Base-by-base conservation (phyloP, 345 rosid species). In the Rhodamnia argentea region DNA sequence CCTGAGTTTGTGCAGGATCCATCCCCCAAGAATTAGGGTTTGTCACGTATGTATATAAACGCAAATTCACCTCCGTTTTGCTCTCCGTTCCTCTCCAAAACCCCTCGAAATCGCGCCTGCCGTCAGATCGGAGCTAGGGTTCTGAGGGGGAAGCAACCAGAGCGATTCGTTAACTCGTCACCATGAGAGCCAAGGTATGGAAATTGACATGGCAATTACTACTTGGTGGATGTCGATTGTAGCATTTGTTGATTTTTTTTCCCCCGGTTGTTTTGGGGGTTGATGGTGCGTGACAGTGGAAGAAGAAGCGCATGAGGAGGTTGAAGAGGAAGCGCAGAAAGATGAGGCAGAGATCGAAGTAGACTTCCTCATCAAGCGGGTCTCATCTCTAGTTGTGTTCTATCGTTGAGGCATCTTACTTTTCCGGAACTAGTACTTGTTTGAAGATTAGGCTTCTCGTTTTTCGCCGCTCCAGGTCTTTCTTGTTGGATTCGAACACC, bases 271-370 rank as follows among this genome's bases (percentile, higher is more conserved):
- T 54, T 18, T 18, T 44, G 70, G 82, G 56, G 32, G 85, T 37
- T 86, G 9, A 74, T 23, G 57, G 59, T 37, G 52, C 37, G 84
- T 51, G 84, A 44, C 91, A 96, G 99, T 96, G 99, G 98, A 96
- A 96, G 98, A 96, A 96, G 98, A 96, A 95, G 99, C 98, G 99
- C 82, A 96, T 96, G 99, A 96, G 98, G 90, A 95, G 99, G 90
- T 82, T 96, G 90, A 96, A 96, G 99, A 95, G 99, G 96, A 96
- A 96, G 98, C 95, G 98, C 92, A 87, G 98, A 94, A 96, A 96
- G 99, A 96, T 95, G 99, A 94, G 98, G 84, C 99, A 96, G 92
- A 92, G 99, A 93, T 96, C 99, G 51, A 96, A 96, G 93, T 96
- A 96, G 95, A 37, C 81, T 2, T 70, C 81, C 37, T 70, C 26